These are phyloP conservation scores for Sporothrix brasiliensis DNA, from an alignment of 2,329 filamentous ascomycete species.

Conservation along the genomic window DNA sequence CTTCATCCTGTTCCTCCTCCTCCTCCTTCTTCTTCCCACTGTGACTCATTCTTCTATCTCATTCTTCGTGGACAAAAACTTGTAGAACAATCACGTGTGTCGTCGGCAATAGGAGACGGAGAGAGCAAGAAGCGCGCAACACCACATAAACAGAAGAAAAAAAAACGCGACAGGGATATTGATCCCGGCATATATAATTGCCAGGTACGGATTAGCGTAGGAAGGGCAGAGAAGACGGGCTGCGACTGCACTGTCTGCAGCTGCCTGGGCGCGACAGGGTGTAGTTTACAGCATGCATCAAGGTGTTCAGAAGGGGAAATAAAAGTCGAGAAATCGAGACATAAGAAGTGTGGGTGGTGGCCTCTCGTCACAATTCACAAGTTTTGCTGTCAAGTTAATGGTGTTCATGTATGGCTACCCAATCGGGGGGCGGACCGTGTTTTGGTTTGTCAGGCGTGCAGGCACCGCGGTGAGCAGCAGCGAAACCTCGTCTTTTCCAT, in stretches of 20 bases:
- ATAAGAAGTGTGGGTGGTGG: slow-evolving; percentile 8
- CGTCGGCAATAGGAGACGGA: background rate
- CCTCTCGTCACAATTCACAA: background rate
- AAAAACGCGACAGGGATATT: background rate
- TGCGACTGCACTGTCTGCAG: no score
- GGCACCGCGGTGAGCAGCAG: slow-evolving; percentile 23
- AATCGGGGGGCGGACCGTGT: slow-evolving; percentile 23
- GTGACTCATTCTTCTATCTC: background rate
- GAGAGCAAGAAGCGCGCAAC: background rate
- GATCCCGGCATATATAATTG: background rate
- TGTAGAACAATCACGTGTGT: background rate
- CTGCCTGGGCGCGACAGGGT: background rate
- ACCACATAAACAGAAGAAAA: no score
- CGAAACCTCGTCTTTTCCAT: no score
- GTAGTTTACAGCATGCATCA: slow-evolving; percentile 29
- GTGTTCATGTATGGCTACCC: slow-evolving; percentile 29
- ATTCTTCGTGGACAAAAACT: background rate
- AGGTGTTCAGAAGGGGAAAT: background rate
- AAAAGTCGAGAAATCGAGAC: background rate
- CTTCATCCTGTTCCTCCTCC: background rate
- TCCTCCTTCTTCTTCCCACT: background rate
- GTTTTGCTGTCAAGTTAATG: background rate
- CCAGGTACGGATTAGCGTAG: slow-evolving; percentile 10
- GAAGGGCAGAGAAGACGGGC: slow-evolving; percentile 4
- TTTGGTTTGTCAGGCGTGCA: background rate